Evolutionary conservation across 2,329 filamentous ascomycete species (phyloP).

Genomic region (Lasiodiplodia gonubiensis): DNA sequence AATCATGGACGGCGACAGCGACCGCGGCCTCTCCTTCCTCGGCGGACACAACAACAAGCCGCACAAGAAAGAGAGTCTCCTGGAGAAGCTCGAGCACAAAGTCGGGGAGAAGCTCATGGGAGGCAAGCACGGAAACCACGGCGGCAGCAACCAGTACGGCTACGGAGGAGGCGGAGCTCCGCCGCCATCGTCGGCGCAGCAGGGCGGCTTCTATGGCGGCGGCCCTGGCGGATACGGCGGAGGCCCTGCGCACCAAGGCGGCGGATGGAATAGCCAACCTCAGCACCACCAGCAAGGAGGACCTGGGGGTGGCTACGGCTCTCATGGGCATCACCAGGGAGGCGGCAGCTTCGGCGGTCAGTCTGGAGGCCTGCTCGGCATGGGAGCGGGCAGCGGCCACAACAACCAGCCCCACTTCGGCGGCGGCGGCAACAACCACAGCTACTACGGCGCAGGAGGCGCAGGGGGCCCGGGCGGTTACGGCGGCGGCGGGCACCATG

Average conservation of each 20-base stretch:
- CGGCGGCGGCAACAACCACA: neutral
- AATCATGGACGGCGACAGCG: conserved; percentile 15
- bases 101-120: conserved; percentile 23
- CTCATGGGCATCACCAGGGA: conserved; percentile 14
- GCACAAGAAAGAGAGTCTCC: conserved; percentile 22
- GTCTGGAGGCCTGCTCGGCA: neutral
- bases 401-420: neutral
- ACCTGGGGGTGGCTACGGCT: conserved; percentile 5
- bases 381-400: conserved; percentile 1
- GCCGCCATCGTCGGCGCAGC: neutral
- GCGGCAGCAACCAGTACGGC: neutral
- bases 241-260: conserved; percentile 2
- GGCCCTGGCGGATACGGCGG: conserved; percentile 1
- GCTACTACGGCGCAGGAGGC: neutral
- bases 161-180: neutral
- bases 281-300: neutral
- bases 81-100: conserved; percentile 26
- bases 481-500: conserved; percentile 8
- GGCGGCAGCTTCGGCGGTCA: conserved; percentile 13
- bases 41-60: conserved; percentile 10
- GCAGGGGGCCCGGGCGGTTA: neutral
- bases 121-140: neutral
- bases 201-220: conserved; percentile 18
- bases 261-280: neutral
- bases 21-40: conserved; percentile 16